These are phyloP conservation scores for Chalciporus sp. DNA, from an alignment of 1,284 basidiomycete species.

Conservation along the genomic window DNA sequence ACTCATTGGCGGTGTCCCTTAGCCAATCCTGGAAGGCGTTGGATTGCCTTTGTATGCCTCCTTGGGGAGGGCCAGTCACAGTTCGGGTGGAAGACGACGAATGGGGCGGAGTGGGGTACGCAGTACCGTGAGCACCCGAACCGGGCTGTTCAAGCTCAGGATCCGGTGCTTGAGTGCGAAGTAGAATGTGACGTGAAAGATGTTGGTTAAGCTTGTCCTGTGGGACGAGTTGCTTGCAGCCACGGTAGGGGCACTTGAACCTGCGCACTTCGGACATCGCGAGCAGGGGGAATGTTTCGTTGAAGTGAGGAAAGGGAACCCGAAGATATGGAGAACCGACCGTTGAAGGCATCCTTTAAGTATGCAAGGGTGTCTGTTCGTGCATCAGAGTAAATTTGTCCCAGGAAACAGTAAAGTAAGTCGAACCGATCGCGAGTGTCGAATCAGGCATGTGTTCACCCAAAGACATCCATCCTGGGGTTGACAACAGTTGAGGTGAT, in stretches of 20 bases:
- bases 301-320: no score
- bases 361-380: no score
- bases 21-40: constrained; percentile 21
- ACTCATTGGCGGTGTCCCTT: background rate
- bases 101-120: background rate
- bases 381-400: no score
- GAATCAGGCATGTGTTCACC: no score
- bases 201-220: background rate
- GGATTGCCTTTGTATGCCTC: background rate
- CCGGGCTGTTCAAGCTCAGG: background rate
- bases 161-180: background rate
- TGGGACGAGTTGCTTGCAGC: background rate
- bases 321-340: background rate
- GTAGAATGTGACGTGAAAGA: background rate
- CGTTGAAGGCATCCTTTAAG: background rate
- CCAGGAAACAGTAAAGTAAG: no score
- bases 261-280: background rate
- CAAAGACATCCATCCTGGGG: no score
- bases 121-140: background rate
- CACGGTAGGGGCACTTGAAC: background rate
- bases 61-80: background rate
- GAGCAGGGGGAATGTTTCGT: background rate
- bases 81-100: background rate
- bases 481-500: no score
- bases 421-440: no score